phyloP scores from a whole-genome alignment of 352 stramenopile genomes.

The Phytophthora aleatoria region DNA sequence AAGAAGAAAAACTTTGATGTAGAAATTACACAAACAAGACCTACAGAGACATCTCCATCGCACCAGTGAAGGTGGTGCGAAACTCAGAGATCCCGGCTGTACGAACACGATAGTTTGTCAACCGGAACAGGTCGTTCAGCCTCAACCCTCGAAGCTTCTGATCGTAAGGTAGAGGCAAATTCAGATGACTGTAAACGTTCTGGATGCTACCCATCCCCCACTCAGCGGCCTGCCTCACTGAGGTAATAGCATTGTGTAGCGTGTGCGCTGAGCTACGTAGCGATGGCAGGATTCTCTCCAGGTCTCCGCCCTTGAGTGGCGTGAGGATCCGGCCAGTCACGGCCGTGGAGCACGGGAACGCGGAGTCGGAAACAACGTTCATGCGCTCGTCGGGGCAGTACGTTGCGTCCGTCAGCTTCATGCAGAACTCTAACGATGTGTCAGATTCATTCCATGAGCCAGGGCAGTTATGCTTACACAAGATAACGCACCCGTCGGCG shows the following conservation, averaged over 20 bases:
- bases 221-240: too few relatives aligned
- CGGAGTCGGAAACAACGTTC: slow-evolving; percentile 4
- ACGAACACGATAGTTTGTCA: too few relatives aligned
- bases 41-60: too few relatives aligned
- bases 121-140: too few relatives aligned
- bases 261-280: background rate
- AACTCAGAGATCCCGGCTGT: too few relatives aligned
- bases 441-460: background rate
- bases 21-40: too few relatives aligned
- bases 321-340: slow-evolving; percentile 6
- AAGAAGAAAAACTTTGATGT: too few relatives aligned
- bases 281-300: background rate
- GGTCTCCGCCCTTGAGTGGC: slow-evolving; percentile 3
- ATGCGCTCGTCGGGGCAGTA: background rate
- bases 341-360: slow-evolving; percentile 3
- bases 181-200: too few relatives aligned
- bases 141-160: too few relatives aligned
- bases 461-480: slow-evolving; percentile 22
- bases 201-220: too few relatives aligned
- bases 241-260: slow-evolving; percentile 13
- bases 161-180: too few relatives aligned
- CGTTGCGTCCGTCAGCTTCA: background rate
- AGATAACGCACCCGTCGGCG: slow-evolving; percentile 12
- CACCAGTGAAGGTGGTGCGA: too few relatives aligned
- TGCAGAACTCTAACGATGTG: background rate